Evolutionary conservation across 179 eudicot species (phyloP).

Genomic region (Pouteria campechiana): DNA sequence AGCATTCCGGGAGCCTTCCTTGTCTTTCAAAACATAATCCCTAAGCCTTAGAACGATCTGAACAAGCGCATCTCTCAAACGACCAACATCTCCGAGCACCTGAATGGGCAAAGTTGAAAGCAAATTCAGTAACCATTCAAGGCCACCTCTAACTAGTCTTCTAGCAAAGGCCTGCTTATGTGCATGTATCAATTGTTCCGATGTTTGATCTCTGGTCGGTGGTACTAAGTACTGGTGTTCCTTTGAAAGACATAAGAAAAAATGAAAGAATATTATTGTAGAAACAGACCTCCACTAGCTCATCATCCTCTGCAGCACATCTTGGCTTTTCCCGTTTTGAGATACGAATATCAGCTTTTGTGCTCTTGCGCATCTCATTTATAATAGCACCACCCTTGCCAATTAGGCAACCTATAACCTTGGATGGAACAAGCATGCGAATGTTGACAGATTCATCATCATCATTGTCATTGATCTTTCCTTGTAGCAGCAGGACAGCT

Average conservation of each 20-base stretch:
- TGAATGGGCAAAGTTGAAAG: conserved; percentile 7
- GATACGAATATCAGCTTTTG: conserved; percentile 68
- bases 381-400: conserved; percentile 87
- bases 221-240: too few relatives aligned
- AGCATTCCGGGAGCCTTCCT: conserved; percentile 36
- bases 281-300: conserved; percentile 58
- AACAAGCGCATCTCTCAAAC: conserved; percentile 88
- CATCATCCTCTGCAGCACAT: conserved; percentile 50
- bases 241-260: too few relatives aligned
- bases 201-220: too few relatives aligned
- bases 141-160: too few relatives aligned
- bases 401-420: conserved; percentile 77
- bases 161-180: too few relatives aligned
- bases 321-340: conserved; percentile 66
- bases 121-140: too few relatives aligned
- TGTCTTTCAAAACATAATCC: conserved; percentile 60
- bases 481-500: conserved; percentile 89
- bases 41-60: conserved; percentile 88
- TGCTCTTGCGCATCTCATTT: conserved; percentile 78
- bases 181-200: too few relatives aligned
- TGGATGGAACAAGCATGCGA: conserved; percentile 64
- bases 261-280: too few relatives aligned
- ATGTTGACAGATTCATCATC: conserved; percentile 50
- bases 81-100: conserved; percentile 75
- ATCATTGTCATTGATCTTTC: conserved; percentile 83